phyloP scores from a whole-genome alignment of 2,329 filamentous ascomycete species.

The Orbilia brochopaga region DNA sequence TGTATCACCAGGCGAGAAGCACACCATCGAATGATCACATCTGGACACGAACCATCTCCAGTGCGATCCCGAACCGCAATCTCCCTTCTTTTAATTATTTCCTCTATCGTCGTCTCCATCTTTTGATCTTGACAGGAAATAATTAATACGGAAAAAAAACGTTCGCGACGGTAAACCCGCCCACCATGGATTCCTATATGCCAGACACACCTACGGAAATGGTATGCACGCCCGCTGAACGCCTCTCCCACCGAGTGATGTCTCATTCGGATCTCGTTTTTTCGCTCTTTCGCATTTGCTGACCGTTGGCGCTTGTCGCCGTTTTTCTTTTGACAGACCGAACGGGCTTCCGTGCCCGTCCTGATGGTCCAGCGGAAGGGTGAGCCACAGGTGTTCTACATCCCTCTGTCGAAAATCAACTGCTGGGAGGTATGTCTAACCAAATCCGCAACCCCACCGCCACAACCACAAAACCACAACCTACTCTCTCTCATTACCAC shows the following conservation, averaged over 20 bases:
- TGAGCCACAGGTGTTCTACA: slow-evolving; percentile 45
- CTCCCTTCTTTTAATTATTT: slow-evolving; percentile 84
- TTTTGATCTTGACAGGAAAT: not conserved
- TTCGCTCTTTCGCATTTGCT: not conserved
- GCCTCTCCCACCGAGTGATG: slow-evolving; percentile 5
- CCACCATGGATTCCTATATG: slow-evolving; percentile 41
- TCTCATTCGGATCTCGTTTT: slow-evolving; percentile 31
- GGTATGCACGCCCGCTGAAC: slow-evolving; percentile 32
- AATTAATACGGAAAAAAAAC: too few relatives aligned
- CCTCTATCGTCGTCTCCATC: slow-evolving; percentile 58
- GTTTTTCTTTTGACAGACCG: slow-evolving; percentile 16
- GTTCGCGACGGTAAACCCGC: too few relatives aligned
- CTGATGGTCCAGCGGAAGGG: slow-evolving; percentile 52
- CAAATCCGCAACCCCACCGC: slow-evolving; percentile 9
- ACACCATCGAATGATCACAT: slow-evolving; percentile 51
- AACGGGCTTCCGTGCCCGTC: slow-evolving; percentile 28
- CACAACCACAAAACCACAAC: slow-evolving; percentile 4
- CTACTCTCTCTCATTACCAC: slow-evolving; percentile 18
- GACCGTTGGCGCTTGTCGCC: slow-evolving; percentile 13
- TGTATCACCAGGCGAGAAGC: slow-evolving; percentile 51
- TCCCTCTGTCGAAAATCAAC: slow-evolving; percentile 50
- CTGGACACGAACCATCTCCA: slow-evolving; percentile 42
- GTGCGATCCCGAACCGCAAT: slow-evolving; percentile 98
- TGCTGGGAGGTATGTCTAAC: slow-evolving; percentile 51
- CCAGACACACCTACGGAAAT: slow-evolving; percentile 44